Evolutionary conservation across 2,329 filamentous ascomycete genomes (phyloP).

Genomic region (Neofusicoccum cordaticola): DNA sequence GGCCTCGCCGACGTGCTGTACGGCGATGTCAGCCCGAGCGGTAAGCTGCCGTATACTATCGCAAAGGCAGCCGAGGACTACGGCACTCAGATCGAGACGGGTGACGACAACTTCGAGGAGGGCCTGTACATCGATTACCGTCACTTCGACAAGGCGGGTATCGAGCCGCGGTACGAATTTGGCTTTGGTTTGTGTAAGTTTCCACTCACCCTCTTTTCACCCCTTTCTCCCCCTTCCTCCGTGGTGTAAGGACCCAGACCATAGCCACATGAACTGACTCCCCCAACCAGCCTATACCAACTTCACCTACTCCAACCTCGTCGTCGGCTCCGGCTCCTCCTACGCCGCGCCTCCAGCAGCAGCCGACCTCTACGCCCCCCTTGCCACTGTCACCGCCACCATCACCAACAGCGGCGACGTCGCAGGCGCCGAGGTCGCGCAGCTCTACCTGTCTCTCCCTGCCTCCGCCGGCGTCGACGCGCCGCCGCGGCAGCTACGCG

Average conservation of each 20-base stretch:
- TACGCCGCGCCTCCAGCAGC: slow-evolving; percentile 23
- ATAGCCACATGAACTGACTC: not conserved
- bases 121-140: slow-evolving; percentile 47
- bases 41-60: slow-evolving; percentile 56
- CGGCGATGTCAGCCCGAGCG: slow-evolving; percentile 64
- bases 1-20: slow-evolving; percentile 60
- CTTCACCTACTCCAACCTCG: slow-evolving; percentile 39
- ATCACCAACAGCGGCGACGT: slow-evolving; percentile 36
- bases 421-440: slow-evolving; percentile 37
- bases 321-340: slow-evolving; percentile 24
- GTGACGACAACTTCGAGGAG: slow-evolving; percentile 38
- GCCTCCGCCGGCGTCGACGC: slow-evolving; percentile 24
- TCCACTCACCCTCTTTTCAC: not conserved
- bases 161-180: slow-evolving; percentile 43
- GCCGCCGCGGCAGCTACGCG: slow-evolving; percentile 36
- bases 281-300: slow-evolving; percentile 38
- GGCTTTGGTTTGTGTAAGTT: slow-evolving; percentile 43
- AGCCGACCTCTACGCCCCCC: slow-evolving; percentile 32
- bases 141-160: slow-evolving; percentile 41
- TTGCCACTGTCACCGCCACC: slow-evolving; percentile 34
- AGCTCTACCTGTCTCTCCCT: slow-evolving; percentile 38
- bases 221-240: not conserved
- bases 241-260: too few relatives aligned
- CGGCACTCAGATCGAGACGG: slow-evolving; percentile 25
- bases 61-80: slow-evolving; percentile 34